Base-by-base conservation (phyloP, 1,284 basidiomycete genomes). In the Ustilago hordei region DNA sequence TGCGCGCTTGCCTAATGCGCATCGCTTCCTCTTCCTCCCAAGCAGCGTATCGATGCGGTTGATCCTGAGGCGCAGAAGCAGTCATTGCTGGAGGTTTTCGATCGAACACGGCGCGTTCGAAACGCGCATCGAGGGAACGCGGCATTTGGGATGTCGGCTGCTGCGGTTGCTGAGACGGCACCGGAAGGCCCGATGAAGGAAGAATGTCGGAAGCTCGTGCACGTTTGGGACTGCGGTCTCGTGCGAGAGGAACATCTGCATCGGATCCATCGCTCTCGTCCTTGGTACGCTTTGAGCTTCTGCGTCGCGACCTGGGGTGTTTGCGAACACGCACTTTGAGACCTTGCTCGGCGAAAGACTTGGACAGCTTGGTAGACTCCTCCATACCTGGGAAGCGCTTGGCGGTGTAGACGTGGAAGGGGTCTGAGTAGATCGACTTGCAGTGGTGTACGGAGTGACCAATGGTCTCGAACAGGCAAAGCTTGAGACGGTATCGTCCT, bases 401-500 rank as follows among this genome's bases (percentile, higher is more conserved):
- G 17, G 82, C 81, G 0, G 82, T 82, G 54, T 79, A 83, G 55
- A 84, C 82, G 45, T 78, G 75, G 72, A 84, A 84, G 31, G 80
- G 79, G 28, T 71, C 69, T 3, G 82, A 82, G 54, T 82, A 84
- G 71, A 83, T 77, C 35, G 81, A 83, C 54, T 80, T 82, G 81
- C 81, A 83, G 55, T 83, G 80, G 45, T 84, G 81, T 0, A 84
- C 81, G 34, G 78, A 60, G 39, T 78, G 73, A 15, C 92, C 93
- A 60, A 95, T 93, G 62, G 97, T 94, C 87, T 98, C 95, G 84
- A 93, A 98, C 2, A 84, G 74, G 52, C 72, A 98, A 86, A 80
- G 92, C 87, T 97, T 98, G 69, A 98, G 89, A 19, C 94, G 89
- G 82, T 91, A 92, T 43, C 89, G 91, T 1, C 95, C 96, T 86